Base-by-base conservation (phyloP, 2,329 filamentous ascomycete species). In the Trichoderma guizhouense region DNA sequence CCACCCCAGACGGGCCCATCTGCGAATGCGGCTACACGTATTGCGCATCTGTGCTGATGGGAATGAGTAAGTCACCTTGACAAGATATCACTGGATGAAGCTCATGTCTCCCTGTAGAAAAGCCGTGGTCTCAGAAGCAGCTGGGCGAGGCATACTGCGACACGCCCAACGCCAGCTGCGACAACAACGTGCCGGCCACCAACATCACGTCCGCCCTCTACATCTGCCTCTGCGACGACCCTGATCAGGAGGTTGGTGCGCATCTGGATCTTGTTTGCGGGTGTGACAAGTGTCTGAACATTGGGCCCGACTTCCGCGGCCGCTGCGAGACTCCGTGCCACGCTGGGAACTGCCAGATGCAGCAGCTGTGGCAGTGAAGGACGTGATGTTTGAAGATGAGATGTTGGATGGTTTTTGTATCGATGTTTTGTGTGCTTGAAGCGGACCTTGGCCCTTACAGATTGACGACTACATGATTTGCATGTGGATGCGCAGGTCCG, bases 11-110 rank as follows among this genome's bases (percentile, higher is more conserved):
- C 9, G 81, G 78, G 2, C 74, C 82, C 18, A 79, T 79, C 67
- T 83, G 82, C 74, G 79, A 83, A 72, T 83, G 82, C 72, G 82
- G 82, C 69, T 83, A 83, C 69, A 83, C 82, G 3, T 83, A 83
- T 71, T 83, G 82, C 72, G 81, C 81, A 11, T 77, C 79, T 2
- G 82, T 83, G 14, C 76, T 83, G 24, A 78, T 80, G 76, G 75
- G 69, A 1, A 82, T 82, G 81, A 76, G 81, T 81, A 76, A 61
- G 77, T 74, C 58, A 26, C 21, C 18, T 11, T 18, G 18, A 14
- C 3, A 30, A 39, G 3, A 34, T 15, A 30, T 15, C 7, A 58
- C 36, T 30, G 15, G 24, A 39, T 28, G 24, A 21, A 28, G 24
- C 64, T 66, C 15, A 69, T 60, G 7, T 12, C 9, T 43, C 6